A percentile compares a stretch with the other conserved stretches of the same genome.
Conservation (phyloP, 2,329 filamentous ascomycete species). For the Emmonsia crescens region DNA sequence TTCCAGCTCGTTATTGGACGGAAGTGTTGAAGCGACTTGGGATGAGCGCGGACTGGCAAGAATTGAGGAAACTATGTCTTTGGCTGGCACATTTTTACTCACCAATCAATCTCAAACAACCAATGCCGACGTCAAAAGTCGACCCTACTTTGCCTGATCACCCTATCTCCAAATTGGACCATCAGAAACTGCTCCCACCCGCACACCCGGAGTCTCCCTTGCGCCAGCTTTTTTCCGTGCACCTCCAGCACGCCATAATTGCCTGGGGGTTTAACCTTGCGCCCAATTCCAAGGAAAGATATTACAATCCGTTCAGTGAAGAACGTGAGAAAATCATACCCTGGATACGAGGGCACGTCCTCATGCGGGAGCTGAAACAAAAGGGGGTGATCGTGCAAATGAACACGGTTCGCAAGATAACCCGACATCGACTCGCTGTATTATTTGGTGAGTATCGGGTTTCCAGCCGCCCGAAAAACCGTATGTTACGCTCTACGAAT, state of each 20-base stretch:
- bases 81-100: slow-evolving; percentile 40
- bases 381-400: slow-evolving; percentile 25
- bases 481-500: slow-evolving; percentile 26
- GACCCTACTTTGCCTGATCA: not conserved
- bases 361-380: slow-evolving; percentile 29
- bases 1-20: slow-evolving; percentile 41
- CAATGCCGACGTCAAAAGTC: not conserved
- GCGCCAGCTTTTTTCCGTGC: slow-evolving; percentile 31
- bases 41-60: slow-evolving; percentile 37
- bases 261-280: slow-evolving; percentile 39
- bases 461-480: slow-evolving; percentile 26
- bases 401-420: slow-evolving; percentile 22
- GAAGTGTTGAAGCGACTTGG: slow-evolving; percentile 51
- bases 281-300: slow-evolving; percentile 17
- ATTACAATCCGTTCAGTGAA: slow-evolving; percentile 13
- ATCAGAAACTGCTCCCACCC: slow-evolving; percentile 4
- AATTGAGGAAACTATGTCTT: slow-evolving; percentile 41
- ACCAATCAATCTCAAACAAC: slow-evolving; percentile 6
- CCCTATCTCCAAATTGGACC: not conserved
- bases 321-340: slow-evolving; percentile 21
- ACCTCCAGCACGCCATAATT: slow-evolving; percentile 39
- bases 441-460: slow-evolving; percentile 24
- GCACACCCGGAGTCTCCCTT: slow-evolving; percentile 19
- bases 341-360: slow-evolving; percentile 30
- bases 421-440: slow-evolving; percentile 27